Base-by-base conservation (phyloP, 768 basidiomycete genomes). In the Suillus brevipes region DNA sequence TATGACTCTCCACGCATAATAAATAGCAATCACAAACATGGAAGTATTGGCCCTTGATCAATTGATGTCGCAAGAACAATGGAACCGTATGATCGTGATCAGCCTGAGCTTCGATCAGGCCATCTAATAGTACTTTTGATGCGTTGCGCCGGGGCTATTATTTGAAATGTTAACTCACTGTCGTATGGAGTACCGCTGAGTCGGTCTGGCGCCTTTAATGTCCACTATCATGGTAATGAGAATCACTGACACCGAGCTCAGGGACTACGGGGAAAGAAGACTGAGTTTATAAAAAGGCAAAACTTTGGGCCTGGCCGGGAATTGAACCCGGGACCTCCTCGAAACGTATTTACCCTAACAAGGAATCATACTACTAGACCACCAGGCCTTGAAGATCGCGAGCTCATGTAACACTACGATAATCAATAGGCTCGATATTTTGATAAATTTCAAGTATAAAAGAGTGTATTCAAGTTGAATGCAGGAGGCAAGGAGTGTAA, bases 321-420 rank as follows among this genome's bases (percentile, higher is more conserved):
- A 87, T 89, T 87, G 87, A 89, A 89, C 87, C 87, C 87, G 83
- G 87, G 86, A 87, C 88, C 87, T 88, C 86, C 86, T 87, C 86
- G 85, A 88, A 57, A 42, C 28, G 55, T 31, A 52, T 61, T 50
- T 13, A 63, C 77, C 76, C 77, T 78, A 78, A 78, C 72, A 77
- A 76, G 74, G 77, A 77, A 77, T 78, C 77, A 78, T 78, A 78
- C 77, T 75, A 76, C 77, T 77, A 78, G 77, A 78, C 77, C 77
- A 78, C 72, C 77, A 77, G 76, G 77, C 77, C 76, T 43, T 61
- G 37, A 36, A 34, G 53, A 3, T n/a, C 20, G 20, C 20, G 0
- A 36, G 6, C n/a, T 20, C 20, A 36, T n/a, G 3, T n/a, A 36
- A 55, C 53, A 36, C 3, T 34, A 55, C 1, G 20, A 34, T 1